Conservation (phyloP, 2,329 filamentous ascomycete genomes). For the Claviceps pusilla region DNA sequence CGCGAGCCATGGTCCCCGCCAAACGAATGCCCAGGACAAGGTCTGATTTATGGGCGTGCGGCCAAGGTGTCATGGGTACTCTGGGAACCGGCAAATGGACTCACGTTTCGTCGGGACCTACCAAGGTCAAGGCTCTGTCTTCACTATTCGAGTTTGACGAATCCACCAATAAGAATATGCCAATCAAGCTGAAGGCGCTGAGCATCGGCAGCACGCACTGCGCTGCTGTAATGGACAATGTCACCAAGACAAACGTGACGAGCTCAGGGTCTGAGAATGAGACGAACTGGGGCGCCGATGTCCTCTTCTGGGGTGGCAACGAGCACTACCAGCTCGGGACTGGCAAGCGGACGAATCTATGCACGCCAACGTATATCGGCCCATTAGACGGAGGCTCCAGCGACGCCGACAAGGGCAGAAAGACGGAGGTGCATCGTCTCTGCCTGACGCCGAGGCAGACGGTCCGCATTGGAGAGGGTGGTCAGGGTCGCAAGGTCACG, state of each 20-base stretch:
- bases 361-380: conserved; percentile 61
- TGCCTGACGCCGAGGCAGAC: conserved; percentile 65
- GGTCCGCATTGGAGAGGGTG: conserved; percentile 44
- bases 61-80: conserved; percentile 68
- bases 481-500: conserved; percentile 51
- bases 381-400: conserved; percentile 50
- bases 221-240: conserved; percentile 70
- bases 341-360: conserved; percentile 70
- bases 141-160: conserved; percentile 84
- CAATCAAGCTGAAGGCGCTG: conserved; percentile 62
- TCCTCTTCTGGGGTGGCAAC: conserved; percentile 89
- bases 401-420: conserved; percentile 45
- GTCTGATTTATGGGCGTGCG: conserved; percentile 69
- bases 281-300: conserved; percentile 77
- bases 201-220: conserved; percentile 69
- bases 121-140: conserved; percentile 70
- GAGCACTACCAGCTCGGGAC: conserved; percentile 88
- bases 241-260: conserved; percentile 48
- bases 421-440: conserved; percentile 54
- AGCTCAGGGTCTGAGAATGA: conserved; percentile 43
- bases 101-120: conserved; percentile 62
- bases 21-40: conserved; percentile 18
- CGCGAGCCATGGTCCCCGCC: conserved; percentile 14
- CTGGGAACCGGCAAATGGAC: conserved; percentile 82
- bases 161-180: conserved; percentile 45